phyloP scores from a whole-genome alignment of 1,284 basidiomycete species.

The Macrocybe sp. region DNA sequence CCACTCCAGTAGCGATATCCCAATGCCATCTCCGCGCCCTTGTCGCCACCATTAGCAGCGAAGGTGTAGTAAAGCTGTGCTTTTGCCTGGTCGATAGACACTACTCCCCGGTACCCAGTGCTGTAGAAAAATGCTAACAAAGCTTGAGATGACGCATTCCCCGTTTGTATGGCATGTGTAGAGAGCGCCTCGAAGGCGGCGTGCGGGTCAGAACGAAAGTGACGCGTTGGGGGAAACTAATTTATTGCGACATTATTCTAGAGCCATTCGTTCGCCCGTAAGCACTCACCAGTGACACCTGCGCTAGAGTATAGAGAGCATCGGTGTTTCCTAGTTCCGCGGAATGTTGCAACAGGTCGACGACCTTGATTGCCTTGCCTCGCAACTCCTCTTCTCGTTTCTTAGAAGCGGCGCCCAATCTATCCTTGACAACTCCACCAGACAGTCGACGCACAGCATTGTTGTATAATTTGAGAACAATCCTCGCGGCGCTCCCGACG shows the following conservation, averaged over 20 bases:
- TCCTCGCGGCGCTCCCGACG: slow-evolving; percentile 59
- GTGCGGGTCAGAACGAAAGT: slow-evolving; percentile 56
- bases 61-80: slow-evolving; percentile 94
- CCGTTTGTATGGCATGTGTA: slow-evolving; percentile 59
- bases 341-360: slow-evolving; percentile 75
- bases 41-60: slow-evolving; percentile 82
- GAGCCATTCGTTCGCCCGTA: not conserved
- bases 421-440: slow-evolving; percentile 36
- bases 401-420: slow-evolving; percentile 34
- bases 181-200: slow-evolving; percentile 58
- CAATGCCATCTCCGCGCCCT: slow-evolving; percentile 87
- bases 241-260: not conserved
- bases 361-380: slow-evolving; percentile 67
- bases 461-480: slow-evolving; percentile 56
- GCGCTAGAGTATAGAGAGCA: slow-evolving; percentile 68
- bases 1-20: slow-evolving; percentile 96
- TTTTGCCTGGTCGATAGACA: slow-evolving; percentile 65
- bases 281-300: slow-evolving; percentile 65
- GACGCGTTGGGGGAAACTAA: slow-evolving; percentile 66
- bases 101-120: slow-evolving; percentile 73
- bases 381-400: slow-evolving; percentile 58
- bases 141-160: slow-evolving; percentile 82
- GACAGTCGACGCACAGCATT: slow-evolving; percentile 42
- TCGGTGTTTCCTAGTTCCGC: slow-evolving; percentile 75
- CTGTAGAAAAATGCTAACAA: slow-evolving; percentile 84